Evolutionary conservation across 306 rosid species (phyloP), one percentile per base, ranked within the genome.

Genomic region (Vigna mungo): DNA sequence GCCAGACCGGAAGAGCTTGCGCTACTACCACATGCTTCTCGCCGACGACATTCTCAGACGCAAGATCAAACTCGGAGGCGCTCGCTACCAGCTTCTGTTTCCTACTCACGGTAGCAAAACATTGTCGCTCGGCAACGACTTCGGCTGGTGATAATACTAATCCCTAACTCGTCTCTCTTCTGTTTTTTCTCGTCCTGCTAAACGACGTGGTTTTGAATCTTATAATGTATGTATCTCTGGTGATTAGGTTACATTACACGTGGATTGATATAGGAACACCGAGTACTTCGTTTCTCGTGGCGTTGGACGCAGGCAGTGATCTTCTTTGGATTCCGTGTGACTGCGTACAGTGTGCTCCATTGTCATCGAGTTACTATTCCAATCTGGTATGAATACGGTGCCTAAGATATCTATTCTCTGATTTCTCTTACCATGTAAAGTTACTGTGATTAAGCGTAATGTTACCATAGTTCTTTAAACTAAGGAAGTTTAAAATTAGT

Each of bases 231-330:
- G 9, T 8, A 15, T 68, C 63, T 72, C 16, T 37, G 9, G 10
- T 64, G 83, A 36, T 39, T 81, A 95, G 98, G 98, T 88, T 95
- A 18, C 93, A 95, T 87, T 95, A 95, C 66, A 80, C 92, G 43
- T 95, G 98, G 98, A 90, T 95, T 83, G 91, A 95, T 80, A 77
- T 95, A 59, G 98, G 98, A 17, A 89, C 96, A 3, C 98, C 98
- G 14, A 92, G 91, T 61, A 89, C 82, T 66, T 89, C 98, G 23
- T 95, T 92, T 88, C 97, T 95, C 17, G 98, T 95, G 55, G 98
- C 97, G 3, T 80, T 95, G 89, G 98, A 95, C 84, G 85, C 94
- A 6, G 97, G 98, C 69, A 95, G 98, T 71, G 93, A 95, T 85
- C 90, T 90, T 1, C 91, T 95, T 66, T 95, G 98, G 98, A 89